These are phyloP conservation scores for Candida maesae DNA, from an alignment of 805 yeast species.

Conservation along the genomic window DNA sequence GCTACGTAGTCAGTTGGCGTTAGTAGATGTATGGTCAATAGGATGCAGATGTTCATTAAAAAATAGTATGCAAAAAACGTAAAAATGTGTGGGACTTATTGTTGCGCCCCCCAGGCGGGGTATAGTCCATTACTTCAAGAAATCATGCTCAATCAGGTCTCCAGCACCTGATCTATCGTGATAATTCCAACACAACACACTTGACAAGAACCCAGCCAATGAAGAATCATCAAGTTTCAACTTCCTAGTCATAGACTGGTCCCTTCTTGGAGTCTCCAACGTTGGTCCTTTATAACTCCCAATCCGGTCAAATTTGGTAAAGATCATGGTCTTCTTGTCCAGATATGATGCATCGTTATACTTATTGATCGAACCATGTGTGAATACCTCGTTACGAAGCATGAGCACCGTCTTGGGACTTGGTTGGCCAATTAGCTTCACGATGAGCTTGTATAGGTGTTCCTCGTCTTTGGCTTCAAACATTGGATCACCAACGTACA, in stretches of 20 bases:
- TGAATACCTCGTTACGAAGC: slow-evolving; percentile 36
- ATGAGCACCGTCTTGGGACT: slow-evolving; percentile 36
- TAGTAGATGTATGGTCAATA: too few relatives aligned
- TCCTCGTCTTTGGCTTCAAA: slow-evolving; percentile 83
- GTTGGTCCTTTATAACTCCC: slow-evolving; percentile 25
- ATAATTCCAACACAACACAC: slow-evolving; percentile 44
- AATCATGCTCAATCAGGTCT: slow-evolving; percentile 51
- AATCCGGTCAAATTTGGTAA: slow-evolving; percentile 32
- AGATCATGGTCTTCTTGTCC: slow-evolving; percentile 32
- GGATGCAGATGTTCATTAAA: too few relatives aligned
- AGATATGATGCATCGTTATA: slow-evolving; percentile 12
- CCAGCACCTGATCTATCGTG: slow-evolving; percentile 49
- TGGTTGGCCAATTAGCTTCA: slow-evolving; percentile 85
- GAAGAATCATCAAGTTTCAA: slow-evolving; percentile 8
- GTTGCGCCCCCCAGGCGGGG: too few relatives aligned
- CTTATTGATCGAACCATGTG: slow-evolving; percentile 33
- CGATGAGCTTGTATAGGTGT: slow-evolving; percentile 69
- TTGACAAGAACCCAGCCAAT: slow-evolving; percentile 28
- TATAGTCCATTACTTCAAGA: too few relatives aligned
- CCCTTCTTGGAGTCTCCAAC: slow-evolving; percentile 12
- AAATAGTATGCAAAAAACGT: too few relatives aligned
- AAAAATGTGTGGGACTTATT: too few relatives aligned
- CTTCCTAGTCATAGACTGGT: slow-evolving; percentile 19
- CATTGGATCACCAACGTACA: slow-evolving; percentile 81
- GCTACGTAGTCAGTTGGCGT: too few relatives aligned